A percentile compares a stretch with the other conserved stretches of the same genome.
These are phyloP conservation scores for Tylopilus sp. DNA, from an alignment of 1,284 basidiomycete genomes.

Conservation along the genomic window DNA sequence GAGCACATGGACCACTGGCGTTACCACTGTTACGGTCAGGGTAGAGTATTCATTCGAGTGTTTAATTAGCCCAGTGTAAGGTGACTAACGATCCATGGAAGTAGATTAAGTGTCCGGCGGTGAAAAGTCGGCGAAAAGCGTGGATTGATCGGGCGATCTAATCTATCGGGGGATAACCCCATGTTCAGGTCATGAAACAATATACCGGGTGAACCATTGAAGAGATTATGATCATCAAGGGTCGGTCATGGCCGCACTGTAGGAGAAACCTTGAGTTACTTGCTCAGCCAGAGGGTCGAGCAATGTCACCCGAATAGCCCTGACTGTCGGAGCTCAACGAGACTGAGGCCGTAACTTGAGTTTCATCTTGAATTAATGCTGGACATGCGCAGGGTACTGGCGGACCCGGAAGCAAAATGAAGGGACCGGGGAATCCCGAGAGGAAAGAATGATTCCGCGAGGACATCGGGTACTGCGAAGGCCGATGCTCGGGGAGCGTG, in stretches of 20 bases:
- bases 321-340: too few species aligned
- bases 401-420: slow-evolving; percentile 1
- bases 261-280: neutral
- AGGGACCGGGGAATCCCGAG: slow-evolving; percentile 3
- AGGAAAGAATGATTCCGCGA: neutral
- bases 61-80: neutral
- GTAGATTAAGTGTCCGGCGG: neutral
- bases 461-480: neutral
- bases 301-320: neutral
- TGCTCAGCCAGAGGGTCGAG: neutral
- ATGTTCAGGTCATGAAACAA: neutral
- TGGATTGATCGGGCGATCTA: neutral
- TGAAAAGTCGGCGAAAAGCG: neutral
- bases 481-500: slow-evolving; percentile 3
- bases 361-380: too few species aligned
- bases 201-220: neutral
- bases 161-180: neutral
- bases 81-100: neutral
- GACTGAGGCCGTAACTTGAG: too few species aligned
- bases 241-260: neutral
- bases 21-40: too few species aligned
- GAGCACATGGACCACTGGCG: too few species aligned
- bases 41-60: neutral
- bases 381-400: too few species aligned
- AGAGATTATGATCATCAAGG: neutral